Conservation (phyloP, 2,329 filamentous ascomycete species). For the Phialophora tarda region DNA sequence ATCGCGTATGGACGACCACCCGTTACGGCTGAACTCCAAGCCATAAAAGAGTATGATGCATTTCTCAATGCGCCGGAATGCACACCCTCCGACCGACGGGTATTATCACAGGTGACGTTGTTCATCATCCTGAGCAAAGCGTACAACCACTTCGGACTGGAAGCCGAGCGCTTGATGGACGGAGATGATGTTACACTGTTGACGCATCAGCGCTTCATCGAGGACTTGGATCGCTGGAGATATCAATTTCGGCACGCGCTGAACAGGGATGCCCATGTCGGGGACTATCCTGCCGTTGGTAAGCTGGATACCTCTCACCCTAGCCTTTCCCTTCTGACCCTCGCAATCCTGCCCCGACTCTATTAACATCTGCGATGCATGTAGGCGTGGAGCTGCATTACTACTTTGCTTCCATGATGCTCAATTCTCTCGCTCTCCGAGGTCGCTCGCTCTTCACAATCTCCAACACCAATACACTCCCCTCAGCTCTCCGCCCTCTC, state of each 20-base stretch:
- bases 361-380: neutral
- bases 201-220: constrained; percentile 54
- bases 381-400: constrained; percentile 59
- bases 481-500: constrained; percentile 33
- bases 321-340: neutral
- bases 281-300: constrained; percentile 40
- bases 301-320: constrained; percentile 8
- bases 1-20: constrained; percentile 66
- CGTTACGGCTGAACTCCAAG: constrained; percentile 63
- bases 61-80: constrained; percentile 60
- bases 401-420: constrained; percentile 60
- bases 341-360: no score
- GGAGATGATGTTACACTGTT: constrained; percentile 44
- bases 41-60: constrained; percentile 63
- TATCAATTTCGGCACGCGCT: constrained; percentile 51
- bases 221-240: constrained; percentile 60
- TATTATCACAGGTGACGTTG: constrained; percentile 64
- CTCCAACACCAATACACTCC: constrained; percentile 43
- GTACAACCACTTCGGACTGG: constrained; percentile 63
- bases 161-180: constrained; percentile 44
- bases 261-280: constrained; percentile 36
- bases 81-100: constrained; percentile 61
- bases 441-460: constrained; percentile 53
- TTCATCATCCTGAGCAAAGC: constrained; percentile 64
- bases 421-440: constrained; percentile 53